Evolutionary conservation across 805 yeast genomes (phyloP).

Genomic region (Schizosaccharomyces japonicus): DNA sequence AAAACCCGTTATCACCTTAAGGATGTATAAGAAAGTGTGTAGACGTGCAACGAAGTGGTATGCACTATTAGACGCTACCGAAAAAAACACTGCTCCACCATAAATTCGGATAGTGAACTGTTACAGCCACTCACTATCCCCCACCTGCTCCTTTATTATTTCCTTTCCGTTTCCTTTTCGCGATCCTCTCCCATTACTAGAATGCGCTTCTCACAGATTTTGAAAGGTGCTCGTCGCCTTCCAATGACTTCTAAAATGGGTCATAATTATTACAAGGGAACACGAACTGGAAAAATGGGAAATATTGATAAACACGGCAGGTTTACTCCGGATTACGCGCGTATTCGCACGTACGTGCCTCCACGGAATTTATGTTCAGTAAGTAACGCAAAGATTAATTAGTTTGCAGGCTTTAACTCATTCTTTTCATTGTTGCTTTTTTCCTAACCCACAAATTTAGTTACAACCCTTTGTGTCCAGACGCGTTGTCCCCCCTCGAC

Average conservation of each 20-base stretch:
- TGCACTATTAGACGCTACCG: neutral
- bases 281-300: constrained; percentile 86
- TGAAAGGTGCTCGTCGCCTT: constrained; percentile 14
- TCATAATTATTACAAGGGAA: constrained; percentile 84
- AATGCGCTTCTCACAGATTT: neutral
- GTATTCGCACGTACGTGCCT: constrained; percentile 73
- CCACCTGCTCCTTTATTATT: neutral
- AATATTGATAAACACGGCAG: constrained; percentile 46
- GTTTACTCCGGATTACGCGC: constrained; percentile 56
- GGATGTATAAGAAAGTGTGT: no score
- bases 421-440: neutral
- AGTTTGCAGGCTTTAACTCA: neutral
- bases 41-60: no score
- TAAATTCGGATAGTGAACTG: neutral
- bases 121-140: neutral
- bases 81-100: neutral
- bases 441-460: neutral
- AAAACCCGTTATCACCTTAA: no score
- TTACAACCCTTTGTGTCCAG: neutral
- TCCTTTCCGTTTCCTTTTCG: neutral
- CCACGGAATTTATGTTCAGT: no score
- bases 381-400: no score
- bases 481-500: neutral
- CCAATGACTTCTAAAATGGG: constrained; percentile 82
- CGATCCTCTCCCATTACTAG: neutral